phyloP scores from a whole-genome alignment of 805 yeast genomes.

The Saccharomycopsis babjevae region DNA sequence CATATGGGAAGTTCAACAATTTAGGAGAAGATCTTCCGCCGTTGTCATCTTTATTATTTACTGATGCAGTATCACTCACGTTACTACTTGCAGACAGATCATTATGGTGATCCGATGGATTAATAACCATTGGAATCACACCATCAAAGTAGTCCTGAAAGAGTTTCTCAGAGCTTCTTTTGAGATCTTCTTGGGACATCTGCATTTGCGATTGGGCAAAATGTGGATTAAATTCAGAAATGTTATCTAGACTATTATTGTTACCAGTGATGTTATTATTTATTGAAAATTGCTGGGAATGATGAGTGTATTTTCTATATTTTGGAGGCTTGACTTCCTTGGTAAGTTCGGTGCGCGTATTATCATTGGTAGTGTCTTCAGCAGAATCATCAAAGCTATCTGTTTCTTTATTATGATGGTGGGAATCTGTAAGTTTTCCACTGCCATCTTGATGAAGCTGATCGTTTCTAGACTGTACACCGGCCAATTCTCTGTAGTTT shows the following conservation, averaged over 20 bases:
- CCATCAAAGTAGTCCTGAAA: slow-evolving; percentile 17
- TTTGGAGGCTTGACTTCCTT: slow-evolving; percentile 8
- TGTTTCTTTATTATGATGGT: neutral
- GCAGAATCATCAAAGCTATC: neutral
- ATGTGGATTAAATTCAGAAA: neutral
- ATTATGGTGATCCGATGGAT: slow-evolving; percentile 2
- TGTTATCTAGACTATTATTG: neutral
- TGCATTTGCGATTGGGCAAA: neutral
- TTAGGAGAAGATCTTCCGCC: neutral
- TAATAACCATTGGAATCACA: slow-evolving; percentile 15
- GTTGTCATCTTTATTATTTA: neutral
- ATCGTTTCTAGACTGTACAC: slow-evolving; percentile 9
- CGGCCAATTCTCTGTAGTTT: slow-evolving; percentile 15
- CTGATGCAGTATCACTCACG: neutral
- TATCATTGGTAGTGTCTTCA: neutral
- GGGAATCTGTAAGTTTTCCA: neutral
- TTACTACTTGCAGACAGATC: slow-evolving; percentile 2
- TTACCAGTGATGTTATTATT: slow-evolving; percentile 4
- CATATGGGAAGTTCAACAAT: neutral
- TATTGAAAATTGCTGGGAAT: slow-evolving; percentile 9
- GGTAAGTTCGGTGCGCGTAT: neutral
- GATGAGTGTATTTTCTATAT: slow-evolving; percentile 17
- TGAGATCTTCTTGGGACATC: neutral
- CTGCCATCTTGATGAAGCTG: neutral
- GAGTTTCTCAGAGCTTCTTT: slow-evolving; percentile 10